Evolutionary conservation across 805 yeast genomes (phyloP), one percentile per base, ranked within the genome.

Genomic region (Komagataella ulmi): DNA sequence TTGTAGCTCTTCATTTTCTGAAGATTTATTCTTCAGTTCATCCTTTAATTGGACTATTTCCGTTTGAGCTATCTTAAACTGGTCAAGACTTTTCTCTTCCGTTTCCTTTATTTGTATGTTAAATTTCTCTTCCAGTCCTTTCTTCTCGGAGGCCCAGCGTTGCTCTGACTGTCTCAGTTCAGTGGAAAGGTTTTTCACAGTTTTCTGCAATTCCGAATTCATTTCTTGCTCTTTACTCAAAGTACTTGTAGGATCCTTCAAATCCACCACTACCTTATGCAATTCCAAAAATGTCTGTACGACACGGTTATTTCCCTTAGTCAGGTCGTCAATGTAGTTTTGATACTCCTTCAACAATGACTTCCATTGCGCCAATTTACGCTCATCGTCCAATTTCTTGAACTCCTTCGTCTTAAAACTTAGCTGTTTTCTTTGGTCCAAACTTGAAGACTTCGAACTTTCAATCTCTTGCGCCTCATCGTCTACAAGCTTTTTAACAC

Each of bases 401-500:
- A 91, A 93, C 48, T 75, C 81, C 60, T 91, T 91, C n/a, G 99
- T 93, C 62, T 80, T 80, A 3, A 82, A 66, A 0, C 98, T 95
- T 49, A 91, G 69, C 40, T 77, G 79, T 64, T 87, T 88, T 56
- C 99, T 75, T 40, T 82, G 76, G 7, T 80, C 71, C 47, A 88
- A 71, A 0, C 95, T 85, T 45, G 66, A 68, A 50, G 80, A 74
- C 64, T 89, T 96, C 21, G 77, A 76, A 18, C 79, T 81, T 61
- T 85, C 83, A 46, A 91, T 77, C 57, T 80, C 82, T 45, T 83
- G 59, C 1, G 90, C 95, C 58, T 84, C 84, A 46, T 74, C 75
- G 62, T 91, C 97, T 52, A 91, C 70, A 52, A 75, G 74, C 56
- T 73, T 75, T 63, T 91, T 98, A 19, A 93, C 65, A 3, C 70